Conservation (phyloP, 441 rosid species). For the Eutrema salsugineum region DNA sequence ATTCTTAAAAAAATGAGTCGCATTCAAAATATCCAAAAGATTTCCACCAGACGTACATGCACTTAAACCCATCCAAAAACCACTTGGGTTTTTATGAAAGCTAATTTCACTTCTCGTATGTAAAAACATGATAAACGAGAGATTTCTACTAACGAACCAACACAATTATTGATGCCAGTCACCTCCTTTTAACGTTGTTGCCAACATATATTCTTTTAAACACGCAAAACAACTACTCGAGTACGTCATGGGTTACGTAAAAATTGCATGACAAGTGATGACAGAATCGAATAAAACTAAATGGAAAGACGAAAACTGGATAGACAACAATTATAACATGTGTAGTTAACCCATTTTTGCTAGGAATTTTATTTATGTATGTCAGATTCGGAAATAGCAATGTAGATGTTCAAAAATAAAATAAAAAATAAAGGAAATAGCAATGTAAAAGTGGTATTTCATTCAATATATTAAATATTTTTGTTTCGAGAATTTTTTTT, state of each 20-base stretch:
- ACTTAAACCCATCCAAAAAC: neutral
- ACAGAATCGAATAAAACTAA: neutral
- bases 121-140: neutral
- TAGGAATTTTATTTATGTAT: neutral
- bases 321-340: neutral
- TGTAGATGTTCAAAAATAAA: too few species aligned
- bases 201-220: neutral
- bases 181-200: neutral
- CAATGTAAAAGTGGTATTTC: too few species aligned
- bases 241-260: slow-evolving; percentile 7
- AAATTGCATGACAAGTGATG: neutral
- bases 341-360: neutral
- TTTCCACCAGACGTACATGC: neutral
- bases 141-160: neutral
- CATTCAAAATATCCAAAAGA: neutral
- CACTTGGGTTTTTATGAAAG: neutral
- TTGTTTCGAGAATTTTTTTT: too few species aligned
- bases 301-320: neutral
- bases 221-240: neutral
- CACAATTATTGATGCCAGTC: neutral
- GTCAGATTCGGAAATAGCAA: neutral
- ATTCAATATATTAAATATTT: too few species aligned
- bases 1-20: neutral
- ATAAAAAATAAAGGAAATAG: too few species aligned
- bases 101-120: neutral